Evolutionary conservation across 2,329 filamentous ascomycete genomes (phyloP), one percentile per base, ranked within the genome.

Genomic region (Lasiodiplodia sp.): DNA sequence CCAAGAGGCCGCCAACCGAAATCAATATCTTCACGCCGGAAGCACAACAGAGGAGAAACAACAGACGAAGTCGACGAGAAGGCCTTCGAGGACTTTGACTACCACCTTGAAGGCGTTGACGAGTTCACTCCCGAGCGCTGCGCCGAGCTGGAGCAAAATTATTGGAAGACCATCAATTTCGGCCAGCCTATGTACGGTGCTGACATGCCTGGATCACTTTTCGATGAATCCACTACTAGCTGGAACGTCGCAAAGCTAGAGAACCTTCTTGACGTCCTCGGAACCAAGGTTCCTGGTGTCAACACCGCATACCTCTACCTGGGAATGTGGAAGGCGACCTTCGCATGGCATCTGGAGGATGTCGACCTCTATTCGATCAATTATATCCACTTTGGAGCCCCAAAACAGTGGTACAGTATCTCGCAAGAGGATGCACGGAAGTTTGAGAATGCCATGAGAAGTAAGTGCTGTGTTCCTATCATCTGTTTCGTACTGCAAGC

Each of bases 301-400:
- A 99, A 99, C 76, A 99, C 95, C 1, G 95, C 96, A 2, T 99
- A 99, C 77, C 87, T 99, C 1, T 99, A 99, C 77, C 86, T 99
- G 69, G 96, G 96, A 53, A 99, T 99, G 96, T 99, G 96, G 96
- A 98, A 98, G 80, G 95, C 96, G 14, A 98, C 96, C 0, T 99
- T 99, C 78, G 96, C 96, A 10, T 99, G 96, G 96, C 96, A 99
- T 86, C 83, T 99, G 66, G 96, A 99, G 78, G 96, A 99, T 78
- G 95, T 99, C 52, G 96, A 99, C 82, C 87, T 99, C 4, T 99
- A 99, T 88, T 98, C 94, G 79, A 99, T 99, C 86, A 99, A 99
- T 82, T 99, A 97, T 79, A 94, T 99, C 69, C 96, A 99, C 77
- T 99, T 99, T 78, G 96, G 96, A 67, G 96, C 96, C 1, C 96